Evolutionary conservation across 2,329 filamentous ascomycete species (phyloP).

Genomic region (Fusarium dimerum): DNA sequence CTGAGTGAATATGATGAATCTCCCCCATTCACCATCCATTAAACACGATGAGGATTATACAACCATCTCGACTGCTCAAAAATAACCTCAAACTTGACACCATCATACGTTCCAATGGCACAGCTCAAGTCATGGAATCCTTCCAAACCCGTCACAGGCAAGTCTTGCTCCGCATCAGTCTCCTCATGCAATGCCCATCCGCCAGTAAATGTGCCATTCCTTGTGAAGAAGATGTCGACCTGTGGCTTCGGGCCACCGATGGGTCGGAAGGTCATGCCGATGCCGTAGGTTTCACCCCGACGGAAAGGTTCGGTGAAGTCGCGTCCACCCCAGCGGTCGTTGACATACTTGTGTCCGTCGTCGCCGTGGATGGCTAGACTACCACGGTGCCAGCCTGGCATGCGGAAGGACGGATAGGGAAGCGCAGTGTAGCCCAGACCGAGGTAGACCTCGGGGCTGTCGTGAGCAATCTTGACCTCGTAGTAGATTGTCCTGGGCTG

Average conservation of each 20-base stretch:
- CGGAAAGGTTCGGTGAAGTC: constrained; percentile 66
- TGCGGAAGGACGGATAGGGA: constrained; percentile 75
- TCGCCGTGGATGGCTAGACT: constrained; percentile 77
- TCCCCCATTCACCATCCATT: background rate
- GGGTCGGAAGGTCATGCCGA: constrained; percentile 66
- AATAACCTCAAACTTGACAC: constrained; percentile 67
- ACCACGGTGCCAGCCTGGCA: constrained; percentile 80
- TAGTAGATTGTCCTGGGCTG: constrained; percentile 65
- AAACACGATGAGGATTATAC: constrained; percentile 40
- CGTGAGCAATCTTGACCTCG: constrained; percentile 60
- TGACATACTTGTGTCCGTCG: constrained; percentile 75
- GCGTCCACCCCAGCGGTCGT: constrained; percentile 72
- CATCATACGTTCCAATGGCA: constrained; percentile 70
- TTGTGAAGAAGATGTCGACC: constrained; percentile 63
- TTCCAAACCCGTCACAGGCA: constrained; percentile 66
- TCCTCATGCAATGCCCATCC: constrained; percentile 77
- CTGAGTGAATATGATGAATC: background rate
- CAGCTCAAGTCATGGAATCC: constrained; percentile 71
- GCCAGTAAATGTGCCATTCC: constrained; percentile 60
- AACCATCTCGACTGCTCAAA: constrained; percentile 62
- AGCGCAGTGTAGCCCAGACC: constrained; percentile 71
- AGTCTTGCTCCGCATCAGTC: constrained; percentile 62
- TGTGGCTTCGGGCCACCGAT: constrained; percentile 30
- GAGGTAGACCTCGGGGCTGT: constrained; percentile 51
- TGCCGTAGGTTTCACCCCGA: constrained; percentile 66